phyloP scores from a whole-genome alignment of 2,329 filamentous ascomycete genomes.

The Trichoderma citrinoviride region DNA sequence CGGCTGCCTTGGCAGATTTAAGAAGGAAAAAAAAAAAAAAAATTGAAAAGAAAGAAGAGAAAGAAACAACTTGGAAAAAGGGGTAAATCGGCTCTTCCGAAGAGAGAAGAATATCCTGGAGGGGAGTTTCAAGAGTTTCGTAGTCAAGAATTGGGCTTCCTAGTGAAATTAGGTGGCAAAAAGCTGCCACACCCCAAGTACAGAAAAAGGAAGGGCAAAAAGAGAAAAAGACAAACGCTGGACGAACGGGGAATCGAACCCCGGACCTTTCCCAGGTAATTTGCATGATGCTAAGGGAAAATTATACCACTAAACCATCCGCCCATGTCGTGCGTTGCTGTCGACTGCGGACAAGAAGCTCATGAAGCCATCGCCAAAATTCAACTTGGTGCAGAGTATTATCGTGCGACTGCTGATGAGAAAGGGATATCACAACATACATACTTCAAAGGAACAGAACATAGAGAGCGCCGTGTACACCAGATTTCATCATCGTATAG shows the following conservation, averaged over 20 bases:
- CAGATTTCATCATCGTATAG: background rate
- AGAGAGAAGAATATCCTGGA: no score
- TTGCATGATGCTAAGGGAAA: constrained; percentile 18
- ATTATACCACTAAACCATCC: constrained; percentile 23
- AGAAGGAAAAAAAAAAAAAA: no score
- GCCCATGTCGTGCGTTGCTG: constrained; percentile 2
- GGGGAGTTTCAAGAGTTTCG: no score
- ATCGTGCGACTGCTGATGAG: no score
- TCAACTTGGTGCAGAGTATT: no score
- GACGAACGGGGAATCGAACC: constrained; percentile 25
- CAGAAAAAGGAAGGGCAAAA: background rate
- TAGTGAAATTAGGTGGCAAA: background rate
- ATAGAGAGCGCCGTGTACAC: background rate
- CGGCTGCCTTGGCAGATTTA: no score
- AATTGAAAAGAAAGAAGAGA: no score
- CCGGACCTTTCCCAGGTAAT: constrained; percentile 22
- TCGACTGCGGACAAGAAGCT: background rate
- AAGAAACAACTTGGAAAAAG: background rate
- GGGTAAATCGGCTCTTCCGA: no score
- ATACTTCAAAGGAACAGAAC: no score
- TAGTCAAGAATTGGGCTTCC: background rate
- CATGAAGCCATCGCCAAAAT: background rate
- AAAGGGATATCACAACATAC: background rate
- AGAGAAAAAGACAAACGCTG: background rate
- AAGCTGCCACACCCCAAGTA: background rate